Evolutionary conservation across 345 rosid species (phyloP).

Genomic region (Euphorbia pulcherrima): DNA sequence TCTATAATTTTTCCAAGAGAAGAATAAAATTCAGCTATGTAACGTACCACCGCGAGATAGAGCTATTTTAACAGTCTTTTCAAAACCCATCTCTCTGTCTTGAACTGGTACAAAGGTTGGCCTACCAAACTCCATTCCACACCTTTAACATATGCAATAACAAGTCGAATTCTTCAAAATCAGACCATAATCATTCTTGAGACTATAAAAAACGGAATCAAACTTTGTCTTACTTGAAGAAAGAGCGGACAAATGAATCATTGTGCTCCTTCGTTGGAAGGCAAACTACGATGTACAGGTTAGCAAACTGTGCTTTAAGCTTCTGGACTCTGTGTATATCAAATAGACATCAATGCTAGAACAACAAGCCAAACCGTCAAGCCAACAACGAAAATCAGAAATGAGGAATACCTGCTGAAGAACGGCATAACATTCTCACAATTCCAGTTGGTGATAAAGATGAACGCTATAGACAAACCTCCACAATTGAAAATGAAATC

Average conservation of each 20-base stretch:
- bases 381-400: too few species aligned
- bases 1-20: not conserved
- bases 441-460: conserved; percentile 78
- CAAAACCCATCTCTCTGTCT: conserved; percentile 97
- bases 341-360: conserved; percentile 3
- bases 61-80: conserved; percentile 83
- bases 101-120: conserved; percentile 75
- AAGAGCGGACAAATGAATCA: conserved; percentile 65
- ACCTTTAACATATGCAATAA: conserved; percentile 33
- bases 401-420: conserved; percentile 53
- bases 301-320: conserved; percentile 69
- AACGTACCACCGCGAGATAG: conserved; percentile 87
- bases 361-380: not conserved
- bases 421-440: conserved; percentile 31
- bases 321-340: conserved; percentile 49
- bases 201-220: not conserved
- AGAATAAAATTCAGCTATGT: not conserved
- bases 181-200: not conserved
- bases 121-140: conserved; percentile 77
- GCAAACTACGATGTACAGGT: conserved; percentile 54
- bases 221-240: conserved; percentile 64
- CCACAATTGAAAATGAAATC: conserved; percentile 91
- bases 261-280: conserved; percentile 61
- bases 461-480: conserved; percentile 74
- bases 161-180: not conserved